phyloP scores from a whole-genome alignment of 495 filamentous ascomycete species.

The Xylaria longipes region DNA sequence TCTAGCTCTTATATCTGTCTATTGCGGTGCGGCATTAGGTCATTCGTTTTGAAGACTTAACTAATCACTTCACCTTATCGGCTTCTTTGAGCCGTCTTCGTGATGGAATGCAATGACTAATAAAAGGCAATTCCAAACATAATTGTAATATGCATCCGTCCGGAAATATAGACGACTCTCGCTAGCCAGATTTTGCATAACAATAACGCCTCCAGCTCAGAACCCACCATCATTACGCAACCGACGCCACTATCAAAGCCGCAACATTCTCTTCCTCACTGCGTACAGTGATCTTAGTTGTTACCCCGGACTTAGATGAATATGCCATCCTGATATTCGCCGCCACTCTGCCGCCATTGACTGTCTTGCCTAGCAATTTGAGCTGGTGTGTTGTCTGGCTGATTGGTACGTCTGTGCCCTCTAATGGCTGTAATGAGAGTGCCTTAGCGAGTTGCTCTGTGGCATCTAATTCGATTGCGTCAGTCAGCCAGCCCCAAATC shows the following conservation, averaged over 20 bases:
- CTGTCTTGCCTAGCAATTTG: constrained; percentile 95
- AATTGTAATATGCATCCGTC: constrained; percentile 34
- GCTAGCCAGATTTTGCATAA: constrained; percentile 42
- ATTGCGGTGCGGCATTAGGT: background rate
- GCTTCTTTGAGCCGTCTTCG: background rate
- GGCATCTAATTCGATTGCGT: constrained; percentile 72
- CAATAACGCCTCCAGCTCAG: constrained; percentile 35
- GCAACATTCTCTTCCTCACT: constrained; percentile 94
- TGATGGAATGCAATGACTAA: background rate
- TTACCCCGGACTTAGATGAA: constrained; percentile 88
- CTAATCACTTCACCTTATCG: constrained; percentile 11
- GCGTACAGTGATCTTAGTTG: constrained; percentile 89
- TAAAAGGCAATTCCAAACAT: constrained; percentile 12
- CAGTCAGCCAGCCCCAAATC: constrained; percentile 37
- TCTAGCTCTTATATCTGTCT: background rate
- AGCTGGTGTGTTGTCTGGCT: constrained; percentile 90
- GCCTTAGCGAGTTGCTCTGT: constrained; percentile 87
- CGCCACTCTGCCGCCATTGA: constrained; percentile 87
- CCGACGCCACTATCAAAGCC: constrained; percentile 78
- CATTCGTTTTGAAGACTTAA: background rate
- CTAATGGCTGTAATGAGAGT: constrained; percentile 90
- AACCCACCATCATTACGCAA: constrained; percentile 66
- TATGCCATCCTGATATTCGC: constrained; percentile 91
- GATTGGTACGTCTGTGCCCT: constrained; percentile 88
- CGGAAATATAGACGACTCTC: constrained; percentile 38